Conservation (phyloP, 306 rosid genomes). For the Crotalaria pallida region DNA sequence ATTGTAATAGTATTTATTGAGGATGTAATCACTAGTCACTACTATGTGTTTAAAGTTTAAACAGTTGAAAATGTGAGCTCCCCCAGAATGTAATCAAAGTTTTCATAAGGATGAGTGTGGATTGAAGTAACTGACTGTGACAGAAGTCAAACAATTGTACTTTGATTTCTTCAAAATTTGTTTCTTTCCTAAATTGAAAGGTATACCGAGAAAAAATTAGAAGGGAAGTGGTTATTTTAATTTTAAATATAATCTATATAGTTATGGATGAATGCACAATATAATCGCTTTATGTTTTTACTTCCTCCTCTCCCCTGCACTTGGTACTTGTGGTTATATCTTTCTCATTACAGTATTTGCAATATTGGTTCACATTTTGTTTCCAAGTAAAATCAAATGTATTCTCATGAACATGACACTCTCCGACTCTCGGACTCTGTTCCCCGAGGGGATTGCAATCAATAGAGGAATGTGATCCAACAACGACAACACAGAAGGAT, state of each 20-base stretch:
- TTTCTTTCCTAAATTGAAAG: neutral
- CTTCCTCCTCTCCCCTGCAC: neutral
- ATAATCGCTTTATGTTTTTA: neutral
- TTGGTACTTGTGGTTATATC: too few species aligned
- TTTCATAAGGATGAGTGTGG: neutral
- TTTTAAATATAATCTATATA: neutral
- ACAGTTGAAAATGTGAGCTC: neutral
- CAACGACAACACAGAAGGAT: too few species aligned
- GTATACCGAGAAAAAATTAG: neutral
- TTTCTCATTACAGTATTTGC: neutral
- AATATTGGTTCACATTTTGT: neutral
- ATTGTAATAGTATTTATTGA: slow-evolving; percentile 28
- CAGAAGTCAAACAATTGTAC: neutral
- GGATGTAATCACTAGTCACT: slow-evolving; percentile 11
- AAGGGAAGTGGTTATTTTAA: neutral
- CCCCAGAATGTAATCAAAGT: neutral
- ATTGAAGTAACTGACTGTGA: neutral
- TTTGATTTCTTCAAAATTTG: neutral
- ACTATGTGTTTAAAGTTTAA: neutral
- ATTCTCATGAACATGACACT: neutral
- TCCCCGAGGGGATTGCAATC: neutral
- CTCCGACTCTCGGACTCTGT: neutral
- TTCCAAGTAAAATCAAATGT: neutral
- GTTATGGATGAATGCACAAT: neutral
- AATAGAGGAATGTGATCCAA: too few species aligned